Percentiles rank a stretch among this genome's conserved stretches.
These are phyloP conservation scores for Periglandula ipomoeae DNA, from an alignment of 2,329 filamentous ascomycete species.

Conservation along the genomic window DNA sequence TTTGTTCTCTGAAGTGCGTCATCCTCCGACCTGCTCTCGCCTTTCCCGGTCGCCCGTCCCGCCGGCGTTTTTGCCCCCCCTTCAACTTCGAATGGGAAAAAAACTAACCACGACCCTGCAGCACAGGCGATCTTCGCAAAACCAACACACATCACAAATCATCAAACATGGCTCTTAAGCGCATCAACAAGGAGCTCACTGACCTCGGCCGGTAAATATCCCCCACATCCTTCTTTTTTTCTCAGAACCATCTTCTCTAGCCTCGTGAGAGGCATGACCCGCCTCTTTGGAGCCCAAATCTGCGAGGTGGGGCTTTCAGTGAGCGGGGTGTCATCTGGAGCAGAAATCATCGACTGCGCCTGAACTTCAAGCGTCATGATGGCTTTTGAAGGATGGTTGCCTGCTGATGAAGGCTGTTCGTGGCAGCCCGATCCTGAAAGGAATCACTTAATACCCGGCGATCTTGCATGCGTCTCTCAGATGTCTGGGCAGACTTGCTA, in stretches of 20 bases:
- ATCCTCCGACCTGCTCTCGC: conserved; percentile 12
- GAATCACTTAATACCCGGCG: too few species aligned
- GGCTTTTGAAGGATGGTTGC: too few species aligned
- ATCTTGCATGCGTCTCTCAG: too few species aligned
- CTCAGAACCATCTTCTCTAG: neutral
- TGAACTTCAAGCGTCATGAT: conserved; percentile 3
- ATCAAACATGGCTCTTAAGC: conserved; percentile 72
- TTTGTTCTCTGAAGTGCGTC: conserved; percentile 19
- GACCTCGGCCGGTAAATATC: conserved; percentile 73
- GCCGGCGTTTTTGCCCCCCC: conserved; percentile 6
- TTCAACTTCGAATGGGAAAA: neutral
- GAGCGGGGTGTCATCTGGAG: conserved; percentile 24
- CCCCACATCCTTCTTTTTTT: conserved; percentile 10
- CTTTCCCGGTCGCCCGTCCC: conserved; percentile 9
- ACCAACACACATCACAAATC: conserved; percentile 20
- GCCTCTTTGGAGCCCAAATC: conserved; percentile 16
- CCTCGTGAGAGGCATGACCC: conserved; percentile 13
- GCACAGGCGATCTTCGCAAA: conserved; percentile 13
- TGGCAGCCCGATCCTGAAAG: too few species aligned
- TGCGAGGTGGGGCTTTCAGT: conserved; percentile 27
- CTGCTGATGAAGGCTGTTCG: too few species aligned
- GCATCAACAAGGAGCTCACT: conserved; percentile 90
- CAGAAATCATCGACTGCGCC: conserved; percentile 10
- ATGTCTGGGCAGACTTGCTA: conserved; percentile 11
- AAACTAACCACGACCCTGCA: conserved; percentile 14